A percentile compares a stretch with the other conserved stretches of the same genome.
These are phyloP conservation scores for Lactifluus subvellereus DNA, from an alignment of 768 basidiomycete species.

Conservation along the genomic window DNA sequence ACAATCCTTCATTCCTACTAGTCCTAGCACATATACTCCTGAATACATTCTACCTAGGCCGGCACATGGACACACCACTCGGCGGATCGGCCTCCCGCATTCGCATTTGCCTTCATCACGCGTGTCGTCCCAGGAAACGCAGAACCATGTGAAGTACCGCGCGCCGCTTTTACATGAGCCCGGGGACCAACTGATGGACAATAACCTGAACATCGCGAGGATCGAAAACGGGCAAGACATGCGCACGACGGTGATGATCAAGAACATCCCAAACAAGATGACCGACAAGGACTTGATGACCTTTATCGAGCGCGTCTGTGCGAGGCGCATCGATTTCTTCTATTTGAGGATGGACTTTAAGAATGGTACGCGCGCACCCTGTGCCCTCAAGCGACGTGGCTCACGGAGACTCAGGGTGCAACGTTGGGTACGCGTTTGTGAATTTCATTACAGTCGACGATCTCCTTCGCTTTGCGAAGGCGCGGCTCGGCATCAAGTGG, in stretches of 20 bases:
- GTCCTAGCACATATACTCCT: slow-evolving; percentile 15
- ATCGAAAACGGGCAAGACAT: slow-evolving; percentile 78
- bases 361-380: slow-evolving; percentile 49
- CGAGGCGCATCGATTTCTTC: slow-evolving; percentile 77
- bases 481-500: slow-evolving; percentile 78
- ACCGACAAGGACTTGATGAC: slow-evolving; percentile 62
- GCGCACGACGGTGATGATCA: slow-evolving; percentile 82
- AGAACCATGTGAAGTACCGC: slow-evolving; percentile 14
- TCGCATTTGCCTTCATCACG: slow-evolving; percentile 18
- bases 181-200: slow-evolving; percentile 36
- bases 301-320: slow-evolving; percentile 67
- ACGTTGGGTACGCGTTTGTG: slow-evolving; percentile 82
- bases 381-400: neutral
- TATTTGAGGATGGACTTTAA: slow-evolving; percentile 85
- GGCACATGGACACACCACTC: slow-evolving; percentile 11
- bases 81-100: slow-evolving; percentile 7
- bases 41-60: slow-evolving; percentile 20
- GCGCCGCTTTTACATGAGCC: slow-evolving; percentile 12
- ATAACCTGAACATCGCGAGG: slow-evolving; percentile 57
- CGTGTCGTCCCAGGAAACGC: slow-evolving; percentile 25
- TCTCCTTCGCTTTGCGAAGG: slow-evolving; percentile 67
- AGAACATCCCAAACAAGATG: slow-evolving; percentile 94
- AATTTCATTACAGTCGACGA: slow-evolving; percentile 82
- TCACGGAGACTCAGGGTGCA: slow-evolving; percentile 47
- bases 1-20: slow-evolving; percentile 20